Conservation (phyloP, 106 monocot genomes). For the Iris macrosiphon region DNA sequence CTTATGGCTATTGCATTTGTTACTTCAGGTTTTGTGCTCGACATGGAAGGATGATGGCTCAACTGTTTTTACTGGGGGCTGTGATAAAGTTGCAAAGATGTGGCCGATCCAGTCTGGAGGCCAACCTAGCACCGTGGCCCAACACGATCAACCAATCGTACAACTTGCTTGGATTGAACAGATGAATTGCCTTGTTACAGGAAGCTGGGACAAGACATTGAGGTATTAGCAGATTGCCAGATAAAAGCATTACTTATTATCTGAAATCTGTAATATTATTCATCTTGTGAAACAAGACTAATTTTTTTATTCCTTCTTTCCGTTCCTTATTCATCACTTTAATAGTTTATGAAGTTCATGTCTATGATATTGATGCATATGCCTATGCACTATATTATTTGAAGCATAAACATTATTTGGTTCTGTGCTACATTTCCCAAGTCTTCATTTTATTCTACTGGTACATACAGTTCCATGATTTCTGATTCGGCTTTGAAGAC, state of each 20-base stretch:
- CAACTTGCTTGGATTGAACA: constrained; percentile 87
- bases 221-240: constrained; percentile 35
- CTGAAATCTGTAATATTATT: too few relatives aligned
- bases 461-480: neutral
- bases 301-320: too few relatives aligned
- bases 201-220: constrained; percentile 93
- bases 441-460: neutral
- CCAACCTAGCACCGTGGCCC: constrained; percentile 73
- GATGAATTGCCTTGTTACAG: constrained; percentile 84
- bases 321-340: too few relatives aligned
- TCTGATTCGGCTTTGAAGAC: neutral
- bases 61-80: constrained; percentile 88
- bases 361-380: too few relatives aligned
- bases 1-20: too few relatives aligned
- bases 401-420: too few relatives aligned
- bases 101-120: constrained; percentile 94
- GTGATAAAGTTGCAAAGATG: constrained; percentile 88
- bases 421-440: too few relatives aligned
- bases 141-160: constrained; percentile 89
- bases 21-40: constrained; percentile 79
- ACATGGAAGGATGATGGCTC: constrained; percentile 97
- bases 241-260: too few relatives aligned
- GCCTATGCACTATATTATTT: too few relatives aligned
- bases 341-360: too few relatives aligned
- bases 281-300: too few relatives aligned